Conservation (phyloP, 2,329 filamentous ascomycete species). For the Pyricularia sp. region DNA sequence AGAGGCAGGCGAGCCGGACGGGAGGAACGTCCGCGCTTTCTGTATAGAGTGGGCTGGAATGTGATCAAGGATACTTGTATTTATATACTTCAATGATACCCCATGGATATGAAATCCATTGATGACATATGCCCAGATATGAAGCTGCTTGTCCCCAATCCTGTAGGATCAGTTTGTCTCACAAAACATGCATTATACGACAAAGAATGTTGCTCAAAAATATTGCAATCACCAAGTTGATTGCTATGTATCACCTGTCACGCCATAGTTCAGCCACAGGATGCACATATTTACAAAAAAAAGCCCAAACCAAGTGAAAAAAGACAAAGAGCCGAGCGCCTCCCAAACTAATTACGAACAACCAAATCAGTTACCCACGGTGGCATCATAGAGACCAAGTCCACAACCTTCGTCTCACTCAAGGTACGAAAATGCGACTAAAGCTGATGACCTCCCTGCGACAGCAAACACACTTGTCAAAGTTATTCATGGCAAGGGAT, state of each 20-base stretch:
- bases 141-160: background rate
- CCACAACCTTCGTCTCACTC: conserved; percentile 8
- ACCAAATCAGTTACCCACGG: background rate
- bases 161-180: background rate
- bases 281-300: background rate
- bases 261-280: background rate
- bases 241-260: background rate
- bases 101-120: background rate
- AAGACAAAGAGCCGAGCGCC: background rate
- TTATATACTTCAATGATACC: background rate
- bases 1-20: background rate
- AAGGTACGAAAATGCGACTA: conserved; percentile 83
- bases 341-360: background rate
- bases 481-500: conserved; percentile 92
- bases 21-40: conserved; percentile 53
- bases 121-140: too few species aligned
- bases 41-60: conserved; percentile 93
- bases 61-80: conserved; percentile 32
- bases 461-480: conserved; percentile 92
- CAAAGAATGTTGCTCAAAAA: background rate
- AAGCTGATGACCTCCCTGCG: conserved; percentile 82
- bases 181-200: background rate
- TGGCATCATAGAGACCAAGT: background rate
- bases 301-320: background rate
- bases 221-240: background rate